Evolutionary conservation across 768 basidiomycete genomes (phyloP), one percentile per base, ranked within the genome.

Genomic region (Suillus clintonianus): DNA sequence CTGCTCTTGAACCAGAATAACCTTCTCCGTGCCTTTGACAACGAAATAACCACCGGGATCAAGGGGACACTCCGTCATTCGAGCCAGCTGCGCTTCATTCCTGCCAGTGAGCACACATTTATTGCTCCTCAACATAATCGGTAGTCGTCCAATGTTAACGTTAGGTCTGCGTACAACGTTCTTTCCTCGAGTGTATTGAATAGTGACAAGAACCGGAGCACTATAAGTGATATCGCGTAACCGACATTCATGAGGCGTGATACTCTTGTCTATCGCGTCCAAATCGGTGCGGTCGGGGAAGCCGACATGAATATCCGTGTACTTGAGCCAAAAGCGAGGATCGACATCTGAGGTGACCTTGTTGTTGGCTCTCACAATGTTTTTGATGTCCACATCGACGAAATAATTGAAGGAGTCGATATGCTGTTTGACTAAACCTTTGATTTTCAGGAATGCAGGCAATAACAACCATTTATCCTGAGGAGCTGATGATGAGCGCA

Each of bases 11-110:
- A 99, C 97, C 65, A 99, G 82, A 68, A 99, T 99, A 70, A 99
- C 97, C 79, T 99, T 99, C 78, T 99, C 97, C 48, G 97, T 99
- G 42, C 97, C 97, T 78, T 96, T 98, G 59, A 99, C 97, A 63
- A 99, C 91, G 76, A 99, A 99, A 75, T 99, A 99, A 4, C 97
- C 97, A n/a, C 97, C 97, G 13, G 97, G 97, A 79, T 99, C 97
- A 63, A 99, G 83, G 4, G 97, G 97, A 76, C 97, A 99, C 77
- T 99, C 97, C 13, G 86, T 88, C 94, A 98, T 96, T 43, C 87
- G 83, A n/a, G 97, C 97, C 27, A 99, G 82, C 68, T 96, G 88
- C 15, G 86, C 84, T 60, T 94, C 91, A 30, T 79, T 86, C 69
- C 86, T 86, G 4, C 89, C 90, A 19, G 90, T 90, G 68, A 99